Evolutionary conservation across 2,329 filamentous ascomycete species (phyloP).

Genomic region (Sclerotinia subarctica): DNA sequence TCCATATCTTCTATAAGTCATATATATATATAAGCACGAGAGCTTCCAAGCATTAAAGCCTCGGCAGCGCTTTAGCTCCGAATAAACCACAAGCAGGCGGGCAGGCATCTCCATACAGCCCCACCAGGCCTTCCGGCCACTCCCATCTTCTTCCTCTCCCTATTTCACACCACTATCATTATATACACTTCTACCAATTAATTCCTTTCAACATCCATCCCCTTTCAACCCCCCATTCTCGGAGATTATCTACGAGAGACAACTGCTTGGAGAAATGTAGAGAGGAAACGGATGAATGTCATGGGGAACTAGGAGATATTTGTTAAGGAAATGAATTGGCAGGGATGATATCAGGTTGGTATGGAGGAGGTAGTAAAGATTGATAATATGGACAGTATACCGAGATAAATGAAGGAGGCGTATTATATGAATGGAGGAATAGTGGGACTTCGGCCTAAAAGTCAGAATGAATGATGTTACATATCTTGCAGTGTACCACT

Average conservation of each 20-base stretch:
- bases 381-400: background rate
- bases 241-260: too few species aligned
- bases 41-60: background rate
- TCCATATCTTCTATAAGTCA: background rate
- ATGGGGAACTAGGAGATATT: too few species aligned
- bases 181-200: too few species aligned
- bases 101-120: background rate
- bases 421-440: background rate
- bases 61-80: background rate
- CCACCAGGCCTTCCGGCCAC: background rate
- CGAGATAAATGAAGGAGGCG: background rate
- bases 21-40: background rate
- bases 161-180: too few species aligned
- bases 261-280: too few species aligned
- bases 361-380: background rate
- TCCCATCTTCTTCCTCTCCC: too few species aligned
- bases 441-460: background rate
- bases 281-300: too few species aligned
- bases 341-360: too few species aligned
- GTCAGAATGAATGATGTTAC: background rate
- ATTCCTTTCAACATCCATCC: too few species aligned
- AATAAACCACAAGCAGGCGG: background rate
- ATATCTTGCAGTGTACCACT: background rate
- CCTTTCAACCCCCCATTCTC: too few species aligned
- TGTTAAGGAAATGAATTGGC: too few species aligned